Evolutionary conservation across 2,329 filamentous ascomycete species (phyloP).

Genomic region (Cercospora sojina): DNA sequence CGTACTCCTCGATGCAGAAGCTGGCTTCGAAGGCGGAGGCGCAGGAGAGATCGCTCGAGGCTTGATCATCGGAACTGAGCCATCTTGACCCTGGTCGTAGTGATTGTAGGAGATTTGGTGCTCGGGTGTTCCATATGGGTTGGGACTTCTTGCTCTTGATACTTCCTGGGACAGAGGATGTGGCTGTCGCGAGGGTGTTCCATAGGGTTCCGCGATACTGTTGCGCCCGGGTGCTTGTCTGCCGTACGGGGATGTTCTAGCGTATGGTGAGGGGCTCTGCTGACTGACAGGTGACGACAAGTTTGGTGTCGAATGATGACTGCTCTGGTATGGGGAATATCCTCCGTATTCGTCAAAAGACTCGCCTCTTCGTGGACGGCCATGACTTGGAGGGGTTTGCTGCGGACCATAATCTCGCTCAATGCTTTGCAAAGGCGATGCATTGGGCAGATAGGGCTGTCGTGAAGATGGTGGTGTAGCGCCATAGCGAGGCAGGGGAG

Average conservation of each 20-base stretch:
- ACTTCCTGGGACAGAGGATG: constrained; percentile 41
- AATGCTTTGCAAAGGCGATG: constrained; percentile 35
- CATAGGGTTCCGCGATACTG: constrained; percentile 37
- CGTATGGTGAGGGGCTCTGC: constrained; percentile 30
- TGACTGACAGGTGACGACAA: constrained; percentile 23
- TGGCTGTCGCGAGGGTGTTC: constrained; percentile 34
- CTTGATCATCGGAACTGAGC: constrained; percentile 32
- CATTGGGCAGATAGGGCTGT: constrained; percentile 32
- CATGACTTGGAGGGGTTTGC: constrained; percentile 28
- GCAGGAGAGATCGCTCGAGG: constrained; percentile 36
- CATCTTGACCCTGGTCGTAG: constrained; percentile 6
- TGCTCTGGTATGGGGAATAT: constrained; percentile 33
- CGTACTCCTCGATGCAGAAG: constrained; percentile 25
- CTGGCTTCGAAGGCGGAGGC: constrained; percentile 24
- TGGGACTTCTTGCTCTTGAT: constrained; percentile 35
- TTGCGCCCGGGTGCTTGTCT: constrained; percentile 32
- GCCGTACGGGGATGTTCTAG: constrained; percentile 25
- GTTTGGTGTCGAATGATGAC: constrained; percentile 32
- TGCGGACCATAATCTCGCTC: constrained; percentile 32
- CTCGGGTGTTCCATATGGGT: constrained; percentile 22
- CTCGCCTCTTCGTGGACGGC: constrained; percentile 28
- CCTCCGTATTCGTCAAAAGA: constrained; percentile 35
- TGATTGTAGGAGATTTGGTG: constrained; percentile 9
- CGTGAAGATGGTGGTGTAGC: constrained; percentile 27
- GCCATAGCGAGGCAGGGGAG: constrained; percentile 27